Evolutionary conservation across 2,329 filamentous ascomycete species (phyloP).

Genomic region (Aureobasidium melanogenum): DNA sequence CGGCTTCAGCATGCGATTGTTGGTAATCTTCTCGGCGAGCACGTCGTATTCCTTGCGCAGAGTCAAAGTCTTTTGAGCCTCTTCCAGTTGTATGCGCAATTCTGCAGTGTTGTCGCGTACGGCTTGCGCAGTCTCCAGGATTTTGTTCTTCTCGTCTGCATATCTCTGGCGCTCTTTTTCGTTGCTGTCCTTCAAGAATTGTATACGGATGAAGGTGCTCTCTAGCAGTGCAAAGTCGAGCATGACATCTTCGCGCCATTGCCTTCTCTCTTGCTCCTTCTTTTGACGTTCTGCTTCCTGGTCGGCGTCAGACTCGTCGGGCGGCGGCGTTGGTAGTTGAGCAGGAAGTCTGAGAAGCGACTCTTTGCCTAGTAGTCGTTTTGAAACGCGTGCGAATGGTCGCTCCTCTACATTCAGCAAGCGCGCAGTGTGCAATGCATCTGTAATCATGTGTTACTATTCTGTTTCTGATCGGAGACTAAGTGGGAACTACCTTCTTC

Average conservation of each 20-base stretch:
- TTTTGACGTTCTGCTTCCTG: conserved; percentile 40
- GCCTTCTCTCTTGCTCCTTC: conserved; percentile 47
- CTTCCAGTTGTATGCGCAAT: conserved; percentile 66
- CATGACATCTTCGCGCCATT: conserved; percentile 72
- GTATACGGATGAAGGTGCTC: conserved; percentile 75
- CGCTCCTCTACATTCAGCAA: conserved; percentile 87
- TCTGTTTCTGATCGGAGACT: conserved; percentile 13
- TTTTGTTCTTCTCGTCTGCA: conserved; percentile 67
- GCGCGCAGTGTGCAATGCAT: conserved; percentile 77
- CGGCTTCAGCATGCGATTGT: conserved; percentile 67
- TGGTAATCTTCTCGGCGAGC: conserved; percentile 76
- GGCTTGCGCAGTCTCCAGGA: conserved; percentile 65
- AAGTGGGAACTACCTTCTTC: conserved; percentile 46
- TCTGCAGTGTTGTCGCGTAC: conserved; percentile 67
- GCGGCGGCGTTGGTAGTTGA: conserved; percentile 57
- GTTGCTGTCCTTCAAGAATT: conserved; percentile 79
- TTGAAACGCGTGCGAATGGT: conserved; percentile 80
- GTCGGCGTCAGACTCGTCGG: conserved; percentile 45
- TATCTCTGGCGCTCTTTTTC: conserved; percentile 76
- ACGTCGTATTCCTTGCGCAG: conserved; percentile 82
- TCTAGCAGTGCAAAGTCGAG: conserved; percentile 87
- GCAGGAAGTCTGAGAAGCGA: conserved; percentile 52
- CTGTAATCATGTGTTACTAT: conserved; percentile 29
- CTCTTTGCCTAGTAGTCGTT: conserved; percentile 63
- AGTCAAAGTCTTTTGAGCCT: conserved; percentile 64